Conservation (phyloP, 257 asterid genomes). For the Oldenlandia corymbosa region DNA sequence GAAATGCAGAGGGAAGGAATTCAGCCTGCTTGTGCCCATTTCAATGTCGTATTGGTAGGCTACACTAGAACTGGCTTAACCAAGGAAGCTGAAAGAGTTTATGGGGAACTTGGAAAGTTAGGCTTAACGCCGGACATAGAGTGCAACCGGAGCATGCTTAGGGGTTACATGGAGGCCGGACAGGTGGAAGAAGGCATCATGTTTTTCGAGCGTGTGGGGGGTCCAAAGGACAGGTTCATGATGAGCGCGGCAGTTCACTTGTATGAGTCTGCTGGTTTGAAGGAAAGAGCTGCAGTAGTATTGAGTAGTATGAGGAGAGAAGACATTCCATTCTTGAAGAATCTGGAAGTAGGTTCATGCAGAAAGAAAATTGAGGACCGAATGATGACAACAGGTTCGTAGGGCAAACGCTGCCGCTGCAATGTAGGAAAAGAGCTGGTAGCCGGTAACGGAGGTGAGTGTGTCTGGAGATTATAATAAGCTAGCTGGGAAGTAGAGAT, state of each 20-base stretch:
- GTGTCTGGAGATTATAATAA: too few relatives aligned
- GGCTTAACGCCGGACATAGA: slow-evolving; percentile 49
- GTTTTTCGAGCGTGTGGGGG: slow-evolving; percentile 40
- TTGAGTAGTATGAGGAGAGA: slow-evolving; percentile 33
- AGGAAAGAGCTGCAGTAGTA: slow-evolving; percentile 37
- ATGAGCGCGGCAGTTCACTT: slow-evolving; percentile 72
- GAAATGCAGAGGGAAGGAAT: slow-evolving; percentile 66
- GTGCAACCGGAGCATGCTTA: slow-evolving; percentile 51
- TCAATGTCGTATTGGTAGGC: slow-evolving; percentile 46
- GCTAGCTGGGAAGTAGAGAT: too few relatives aligned
- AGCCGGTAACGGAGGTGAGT: too few relatives aligned
- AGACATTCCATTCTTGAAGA: slow-evolving; percentile 44
- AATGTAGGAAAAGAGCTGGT: too few relatives aligned
- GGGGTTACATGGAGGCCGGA: slow-evolving; percentile 68
- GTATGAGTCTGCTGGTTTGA: slow-evolving; percentile 46
- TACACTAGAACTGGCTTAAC: slow-evolving; percentile 47
- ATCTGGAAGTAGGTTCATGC: slow-evolving; percentile 55
- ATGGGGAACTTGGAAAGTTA: slow-evolving; percentile 27
- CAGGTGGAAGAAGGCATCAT: slow-evolving; percentile 53
- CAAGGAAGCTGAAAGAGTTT: slow-evolving; percentile 56
- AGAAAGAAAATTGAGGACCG: slow-evolving; percentile 14
- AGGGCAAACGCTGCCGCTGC: too few relatives aligned
- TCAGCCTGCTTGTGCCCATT: slow-evolving; percentile 57
- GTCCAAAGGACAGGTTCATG: slow-evolving; percentile 62
- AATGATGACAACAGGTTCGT: too few relatives aligned